Evolutionary conservation across 2,329 filamentous ascomycete species (phyloP), one percentile per base, ranked within the genome.

Genomic region (Exophiala sideris): DNA sequence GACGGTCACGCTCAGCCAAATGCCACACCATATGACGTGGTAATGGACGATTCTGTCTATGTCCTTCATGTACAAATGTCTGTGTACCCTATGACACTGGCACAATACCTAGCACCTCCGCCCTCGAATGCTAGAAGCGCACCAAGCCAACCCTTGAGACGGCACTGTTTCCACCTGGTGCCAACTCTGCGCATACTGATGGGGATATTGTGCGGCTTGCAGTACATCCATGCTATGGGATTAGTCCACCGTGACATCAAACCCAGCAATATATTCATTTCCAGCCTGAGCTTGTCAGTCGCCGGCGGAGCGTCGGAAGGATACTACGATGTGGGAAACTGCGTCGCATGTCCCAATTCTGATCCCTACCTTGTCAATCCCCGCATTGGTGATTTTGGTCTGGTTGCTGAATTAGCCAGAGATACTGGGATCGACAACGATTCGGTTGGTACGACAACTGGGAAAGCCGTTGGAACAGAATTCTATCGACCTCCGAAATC

Each of bases 231-330:
- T 61, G 69, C 73, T 0, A 75, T 82, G 54, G 75, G 76, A 5
- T 79, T 87, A 45, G 76, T 86, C 0, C 85, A 88, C 62, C 80
- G 84, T 8, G 85, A 88, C 63, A 72, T 88, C 18, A 88, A 88
- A 62, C 85, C 85, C 0, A 81, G 79, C 2, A 88, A 88, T 60
- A 80, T 88, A 24, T 86, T 88, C 67, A 71, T 88, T 0, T 80
- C 79, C 2, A 65, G 76, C n/a, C 68, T 73, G 14, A 67, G 63
- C 3, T 65, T 67, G 2, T 24, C 66, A 58, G 20, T 59, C 62
- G 65, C 64, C 41, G 70, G 72, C 1, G 67, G 74, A 3, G 44
- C 55, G 10, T 70, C 78, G n/a, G 69, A 79, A 40, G 61, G 71
- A 1, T 86, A 82, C 54, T 60, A 62, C 7, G 59, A 63, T 5